A percentile compares a stretch with the other conserved stretches of the same genome.
Evolutionary conservation across 495 filamentous ascomycete genomes (phyloP).

Genomic region (Articulospora tetracladia): DNA sequence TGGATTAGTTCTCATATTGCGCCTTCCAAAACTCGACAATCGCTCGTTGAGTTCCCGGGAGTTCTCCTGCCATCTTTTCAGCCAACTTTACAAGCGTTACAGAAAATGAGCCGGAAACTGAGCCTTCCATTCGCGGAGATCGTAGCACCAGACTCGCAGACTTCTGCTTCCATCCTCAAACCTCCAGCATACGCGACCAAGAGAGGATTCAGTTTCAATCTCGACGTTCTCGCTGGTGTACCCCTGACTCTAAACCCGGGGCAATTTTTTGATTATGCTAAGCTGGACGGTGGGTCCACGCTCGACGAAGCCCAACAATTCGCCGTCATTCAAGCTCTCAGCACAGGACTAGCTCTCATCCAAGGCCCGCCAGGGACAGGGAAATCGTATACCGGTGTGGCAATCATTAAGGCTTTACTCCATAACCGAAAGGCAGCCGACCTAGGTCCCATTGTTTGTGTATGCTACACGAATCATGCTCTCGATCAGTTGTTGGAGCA

Average conservation of each 20-base stretch:
- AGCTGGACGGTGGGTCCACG: constrained; percentile 37
- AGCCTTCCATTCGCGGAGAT: constrained; percentile 59
- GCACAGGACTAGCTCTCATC: constrained; percentile 56
- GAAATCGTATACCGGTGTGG: constrained; percentile 46
- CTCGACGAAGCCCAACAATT: constrained; percentile 57
- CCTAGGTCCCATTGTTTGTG: constrained; percentile 63
- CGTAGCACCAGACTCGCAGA: constrained; percentile 39
- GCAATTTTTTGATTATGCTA: constrained; percentile 35
- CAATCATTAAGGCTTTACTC: constrained; percentile 59
- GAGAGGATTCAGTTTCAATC: constrained; percentile 49
- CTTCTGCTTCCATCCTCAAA: constrained; percentile 27
- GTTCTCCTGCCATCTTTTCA: constrained; percentile 65
- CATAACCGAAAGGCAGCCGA: constrained; percentile 43
- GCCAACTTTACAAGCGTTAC: constrained; percentile 60
- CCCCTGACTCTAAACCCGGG: constrained; percentile 31
- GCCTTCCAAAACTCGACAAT: constrained; percentile 25
- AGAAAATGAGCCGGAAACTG: constrained; percentile 46
- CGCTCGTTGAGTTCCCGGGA: constrained; percentile 67
- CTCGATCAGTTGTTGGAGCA: constrained; percentile 71
- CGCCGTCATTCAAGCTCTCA: constrained; percentile 53
- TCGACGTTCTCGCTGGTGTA: constrained; percentile 40
- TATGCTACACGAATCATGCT: constrained; percentile 71
- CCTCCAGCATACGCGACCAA: constrained; percentile 51
- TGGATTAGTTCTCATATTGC: constrained; percentile 22
- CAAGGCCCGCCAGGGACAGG: constrained; percentile 84